phyloP scores from a whole-genome alignment of 202 grass and related monocot species.

The Miscanthus sacchariflorus region DNA sequence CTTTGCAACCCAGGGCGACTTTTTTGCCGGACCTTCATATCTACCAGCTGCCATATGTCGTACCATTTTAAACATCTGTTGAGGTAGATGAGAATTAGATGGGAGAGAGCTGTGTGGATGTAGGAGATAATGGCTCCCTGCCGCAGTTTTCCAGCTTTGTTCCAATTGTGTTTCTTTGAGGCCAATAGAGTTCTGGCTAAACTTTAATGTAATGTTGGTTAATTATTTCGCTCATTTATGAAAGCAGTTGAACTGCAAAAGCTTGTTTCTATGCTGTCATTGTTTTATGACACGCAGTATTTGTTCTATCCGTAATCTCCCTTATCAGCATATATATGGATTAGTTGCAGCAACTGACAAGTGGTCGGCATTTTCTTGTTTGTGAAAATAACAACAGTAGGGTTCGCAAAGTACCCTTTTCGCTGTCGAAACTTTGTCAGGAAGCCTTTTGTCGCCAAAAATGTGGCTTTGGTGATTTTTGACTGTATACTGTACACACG shows the following conservation, averaged over 20 bases:
- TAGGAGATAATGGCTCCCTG: slow-evolving; percentile 37
- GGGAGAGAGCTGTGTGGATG: slow-evolving; percentile 51
- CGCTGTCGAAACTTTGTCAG: background rate
- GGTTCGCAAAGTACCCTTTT: too few relatives aligned
- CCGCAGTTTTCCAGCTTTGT: slow-evolving; percentile 69
- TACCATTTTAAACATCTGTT: slow-evolving; percentile 66
- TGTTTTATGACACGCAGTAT: slow-evolving; percentile 6
- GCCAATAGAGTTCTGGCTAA: background rate
- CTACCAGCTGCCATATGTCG: slow-evolving; percentile 74
- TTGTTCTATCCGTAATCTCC: background rate
- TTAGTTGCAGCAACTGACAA: background rate
- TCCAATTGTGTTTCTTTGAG: slow-evolving; percentile 28
- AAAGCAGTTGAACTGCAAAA: background rate
- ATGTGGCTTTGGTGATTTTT: slow-evolving; percentile 26
- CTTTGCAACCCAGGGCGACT: slow-evolving; percentile 56
- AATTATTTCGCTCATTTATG: slow-evolving; percentile 7
- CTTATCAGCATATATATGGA: too few relatives aligned
- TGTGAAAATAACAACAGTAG: background rate
- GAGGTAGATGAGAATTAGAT: slow-evolving; percentile 43
- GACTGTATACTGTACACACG: slow-evolving; percentile 51
- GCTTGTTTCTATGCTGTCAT: background rate
- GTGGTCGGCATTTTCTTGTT: background rate
- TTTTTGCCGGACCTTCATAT: slow-evolving; percentile 63
- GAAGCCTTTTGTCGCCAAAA: slow-evolving; percentile 16
- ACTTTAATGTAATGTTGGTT: slow-evolving; percentile 2